phyloP scores from a whole-genome alignment of 1,284 basidiomycete genomes.

The Kalmanozyma brasiliensis region DNA sequence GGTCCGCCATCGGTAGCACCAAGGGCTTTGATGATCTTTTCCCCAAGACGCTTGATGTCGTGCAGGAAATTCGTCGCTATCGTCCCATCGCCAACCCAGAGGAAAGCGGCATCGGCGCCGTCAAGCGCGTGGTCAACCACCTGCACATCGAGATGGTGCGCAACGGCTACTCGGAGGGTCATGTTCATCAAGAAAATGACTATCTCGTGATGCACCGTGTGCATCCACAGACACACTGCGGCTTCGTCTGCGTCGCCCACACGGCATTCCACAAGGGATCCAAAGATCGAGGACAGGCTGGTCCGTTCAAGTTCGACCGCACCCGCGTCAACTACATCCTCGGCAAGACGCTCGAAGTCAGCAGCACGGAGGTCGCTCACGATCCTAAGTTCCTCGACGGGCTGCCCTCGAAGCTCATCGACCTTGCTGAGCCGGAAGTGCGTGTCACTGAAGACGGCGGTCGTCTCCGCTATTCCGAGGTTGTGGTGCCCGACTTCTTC shows the following conservation, averaged over 20 bases:
- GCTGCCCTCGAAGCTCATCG: slow-evolving; percentile 52
- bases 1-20: slow-evolving; percentile 62
- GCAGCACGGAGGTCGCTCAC: slow-evolving; percentile 15
- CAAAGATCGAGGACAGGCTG: slow-evolving; percentile 51
- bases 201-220: slow-evolving; percentile 62
- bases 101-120: slow-evolving; percentile 50
- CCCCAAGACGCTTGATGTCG: slow-evolving; percentile 58
- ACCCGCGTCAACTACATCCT: slow-evolving; percentile 55
- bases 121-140: slow-evolving; percentile 62
- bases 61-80: slow-evolving; percentile 56
- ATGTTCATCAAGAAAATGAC: slow-evolving; percentile 61
- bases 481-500: slow-evolving; percentile 59
- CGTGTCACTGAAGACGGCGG: slow-evolving; percentile 33
- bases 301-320: slow-evolving; percentile 56
- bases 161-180: slow-evolving; percentile 57
- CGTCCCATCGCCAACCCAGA: slow-evolving; percentile 35
- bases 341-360: slow-evolving; percentile 57
- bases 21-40: slow-evolving; percentile 64
- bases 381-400: slow-evolving; percentile 51
- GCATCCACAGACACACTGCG: slow-evolving; percentile 61
- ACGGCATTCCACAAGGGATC: slow-evolving; percentile 57
- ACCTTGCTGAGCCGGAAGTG: slow-evolving; percentile 50
- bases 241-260: slow-evolving; percentile 58
- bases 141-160: slow-evolving; percentile 62
- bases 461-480: slow-evolving; percentile 47